Evolutionary conservation across 139 green algal genomes (phyloP).

Genomic region (Picochlorum sp.): DNA sequence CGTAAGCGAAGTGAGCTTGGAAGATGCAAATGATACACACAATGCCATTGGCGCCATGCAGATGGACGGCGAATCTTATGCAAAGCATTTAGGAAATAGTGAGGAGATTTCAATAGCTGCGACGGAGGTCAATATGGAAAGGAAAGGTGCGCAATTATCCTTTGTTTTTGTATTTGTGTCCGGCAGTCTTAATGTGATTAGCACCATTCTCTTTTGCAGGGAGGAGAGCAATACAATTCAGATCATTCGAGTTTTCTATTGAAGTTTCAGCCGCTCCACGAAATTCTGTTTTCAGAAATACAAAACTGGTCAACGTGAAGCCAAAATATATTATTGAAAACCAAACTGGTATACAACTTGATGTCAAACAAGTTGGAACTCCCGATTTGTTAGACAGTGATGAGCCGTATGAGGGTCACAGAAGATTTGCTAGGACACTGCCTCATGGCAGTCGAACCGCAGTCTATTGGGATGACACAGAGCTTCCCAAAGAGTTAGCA

Average conservation of each 20-base stretch:
- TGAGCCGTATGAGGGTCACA: conserved; percentile 1
- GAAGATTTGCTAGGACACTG: conserved; percentile 51
- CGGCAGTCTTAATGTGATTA: no score
- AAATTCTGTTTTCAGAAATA: conserved; percentile 46
- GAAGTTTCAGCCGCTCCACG: conserved; percentile 56
- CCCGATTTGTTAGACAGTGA: conserved; percentile 31
- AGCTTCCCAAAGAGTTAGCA: conserved; percentile 45
- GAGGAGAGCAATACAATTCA: conserved; percentile 24
- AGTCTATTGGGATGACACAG: conserved; percentile 66
- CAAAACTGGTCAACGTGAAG: conserved; percentile 71
- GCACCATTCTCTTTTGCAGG: not conserved
- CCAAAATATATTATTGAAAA: conserved; percentile 81
- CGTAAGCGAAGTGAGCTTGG: not conserved
- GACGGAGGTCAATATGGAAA: no score
- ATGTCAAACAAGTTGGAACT: conserved; percentile 72
- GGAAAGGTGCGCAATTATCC: no score
- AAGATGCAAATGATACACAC: no score
- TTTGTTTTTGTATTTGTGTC: no score
- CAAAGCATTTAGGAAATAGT: no score
- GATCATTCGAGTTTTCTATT: conserved; percentile 61
- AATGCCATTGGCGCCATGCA: no score
- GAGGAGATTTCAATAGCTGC: no score
- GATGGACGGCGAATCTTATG: no score
- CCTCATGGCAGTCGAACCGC: conserved; percentile 19
- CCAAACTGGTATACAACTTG: conserved; percentile 61